Percentiles rank a stretch among this genome's conserved stretches.
phyloP scores from a whole-genome alignment of 2,329 filamentous ascomycete genomes.

The Ophiostoma montium region DNA sequence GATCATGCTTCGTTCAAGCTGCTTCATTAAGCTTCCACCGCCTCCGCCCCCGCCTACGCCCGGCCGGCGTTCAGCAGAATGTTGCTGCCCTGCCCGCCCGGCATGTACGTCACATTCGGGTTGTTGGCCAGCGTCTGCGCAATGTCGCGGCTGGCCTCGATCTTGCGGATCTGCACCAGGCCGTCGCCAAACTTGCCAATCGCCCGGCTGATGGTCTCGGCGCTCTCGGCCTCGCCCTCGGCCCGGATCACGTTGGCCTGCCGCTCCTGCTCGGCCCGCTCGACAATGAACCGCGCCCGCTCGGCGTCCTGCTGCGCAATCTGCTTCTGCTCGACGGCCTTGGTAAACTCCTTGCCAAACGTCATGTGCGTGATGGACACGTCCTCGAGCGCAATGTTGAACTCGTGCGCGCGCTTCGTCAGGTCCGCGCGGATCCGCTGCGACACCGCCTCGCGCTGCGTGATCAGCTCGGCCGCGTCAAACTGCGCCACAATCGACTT shows the following conservation, averaged over 20 bases:
- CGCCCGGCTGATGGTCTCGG: slow-evolving; percentile 81
- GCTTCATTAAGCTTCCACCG: too few relatives aligned
- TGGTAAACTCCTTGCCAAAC: slow-evolving; percentile 97
- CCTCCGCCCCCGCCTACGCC: slow-evolving; percentile 16
- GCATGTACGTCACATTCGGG: slow-evolving; percentile 91
- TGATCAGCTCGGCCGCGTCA: slow-evolving; percentile 97
- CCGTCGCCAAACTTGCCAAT: slow-evolving; percentile 90
- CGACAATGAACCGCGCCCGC: slow-evolving; percentile 92
- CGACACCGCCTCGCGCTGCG: slow-evolving; percentile 91
- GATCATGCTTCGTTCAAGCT: too few relatives aligned
- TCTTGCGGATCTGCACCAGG: slow-evolving; percentile 87
- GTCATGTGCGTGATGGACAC: slow-evolving; percentile 99
- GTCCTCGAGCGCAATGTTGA: slow-evolving; percentile 98
- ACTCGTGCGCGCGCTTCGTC: slow-evolving; percentile 82
- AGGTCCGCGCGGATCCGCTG: slow-evolving; percentile 89
- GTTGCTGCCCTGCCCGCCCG: slow-evolving; percentile 50
- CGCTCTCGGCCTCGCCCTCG: slow-evolving; percentile 93
- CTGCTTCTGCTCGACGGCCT: slow-evolving; percentile 99
- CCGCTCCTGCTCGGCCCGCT: slow-evolving; percentile 95
- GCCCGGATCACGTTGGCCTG: slow-evolving; percentile 97
- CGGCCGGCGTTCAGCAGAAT: slow-evolving; percentile 38
- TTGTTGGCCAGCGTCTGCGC: slow-evolving; percentile 78
- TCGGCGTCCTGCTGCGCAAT: slow-evolving; percentile 99
- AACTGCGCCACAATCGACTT: slow-evolving; percentile 99
- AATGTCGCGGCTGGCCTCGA: slow-evolving; percentile 93